Evolutionary conservation across 139 green algal species (phyloP), one percentile per base, ranked within the genome.

Genomic region (Micractinium sp.): DNA sequence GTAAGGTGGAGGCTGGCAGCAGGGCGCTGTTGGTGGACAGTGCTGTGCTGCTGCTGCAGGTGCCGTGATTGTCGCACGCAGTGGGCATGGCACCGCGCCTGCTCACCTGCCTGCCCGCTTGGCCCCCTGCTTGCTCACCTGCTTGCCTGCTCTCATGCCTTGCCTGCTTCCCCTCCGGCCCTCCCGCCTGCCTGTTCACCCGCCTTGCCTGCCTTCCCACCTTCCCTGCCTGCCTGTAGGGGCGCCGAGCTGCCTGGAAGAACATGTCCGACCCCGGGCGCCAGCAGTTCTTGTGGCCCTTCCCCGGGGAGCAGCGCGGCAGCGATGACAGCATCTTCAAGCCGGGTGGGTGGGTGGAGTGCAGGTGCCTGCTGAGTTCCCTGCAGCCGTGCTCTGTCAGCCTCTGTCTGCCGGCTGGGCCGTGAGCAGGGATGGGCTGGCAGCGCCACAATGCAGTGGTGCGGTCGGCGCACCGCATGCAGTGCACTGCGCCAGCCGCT

Each of bases 281-380:
- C 47, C 84, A 87, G 38, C 92, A 92, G 90, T 94, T 94, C 47
- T n/a, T 67, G 61, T 93, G 90, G 90, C 92, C 91, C 7, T 33
- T 81, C 19, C 89, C 92, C 35, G 83, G 69, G 5, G 12, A 86
- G 74, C 84, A 47, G 14, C 78, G 89, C 14, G 74, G 78, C 31
- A 47, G 61, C 33, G 67, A 89, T 67, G 81, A 90, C 23, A 84
- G 69, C 20, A 38, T 90, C 20, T 90, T 90, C 31, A 56, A 89
- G 47, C 85, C 75, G 13, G 61, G 41, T 77, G 78, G n/a, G n/a
- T n/a, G n/a, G n/a, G n/a, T n/a, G n/a, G n/a, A n/a, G n/a, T n/a
- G n/a, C n/a, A n/a, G n/a, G n/a, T n/a, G n/a, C n/a, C n/a, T n/a
- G n/a, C n/a, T n/a, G n/a, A n/a, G n/a, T n/a, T n/a, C n/a, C n/a